Conservation (phyloP, 129 eudicot genomes). For the Silybum marianum region DNA sequence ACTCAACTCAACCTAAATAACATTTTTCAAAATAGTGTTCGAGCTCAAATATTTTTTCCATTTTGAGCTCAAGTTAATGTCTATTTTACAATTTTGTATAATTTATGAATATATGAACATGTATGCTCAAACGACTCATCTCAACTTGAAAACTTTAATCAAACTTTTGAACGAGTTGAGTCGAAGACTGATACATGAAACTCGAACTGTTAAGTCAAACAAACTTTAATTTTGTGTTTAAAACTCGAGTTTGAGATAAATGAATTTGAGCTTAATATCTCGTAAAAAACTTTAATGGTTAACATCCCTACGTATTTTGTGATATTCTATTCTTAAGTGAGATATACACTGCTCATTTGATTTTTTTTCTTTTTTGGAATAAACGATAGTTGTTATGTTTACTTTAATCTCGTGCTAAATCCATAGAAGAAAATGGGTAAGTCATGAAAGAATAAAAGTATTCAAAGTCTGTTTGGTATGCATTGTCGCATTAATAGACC, state of each 20-base stretch:
- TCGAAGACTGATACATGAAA: background rate
- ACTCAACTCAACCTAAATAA: no score
- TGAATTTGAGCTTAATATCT: no score
- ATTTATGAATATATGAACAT: no score
- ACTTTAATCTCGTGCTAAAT: background rate
- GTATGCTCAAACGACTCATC: background rate
- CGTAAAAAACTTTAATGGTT: no score
- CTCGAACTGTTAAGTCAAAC: background rate
- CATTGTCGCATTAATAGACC: slow-evolving; percentile 9
- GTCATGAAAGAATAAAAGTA: background rate
- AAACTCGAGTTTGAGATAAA: no score
- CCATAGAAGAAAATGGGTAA: background rate
- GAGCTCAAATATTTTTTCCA: background rate
- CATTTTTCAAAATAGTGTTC: no score
- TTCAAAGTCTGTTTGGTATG: slow-evolving; percentile 17
- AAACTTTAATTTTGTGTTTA: no score
- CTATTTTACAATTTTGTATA: no score
- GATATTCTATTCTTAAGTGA: background rate
- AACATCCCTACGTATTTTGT: no score
- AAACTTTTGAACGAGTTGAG: background rate
- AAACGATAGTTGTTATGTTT: background rate
- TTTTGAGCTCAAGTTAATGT: background rate
- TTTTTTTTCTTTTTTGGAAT: no score
- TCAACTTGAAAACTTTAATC: background rate
- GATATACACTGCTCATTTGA: no score